A percentile compares a stretch with the other conserved stretches of the same genome.
phyloP scores from a whole-genome alignment of 257 asterid genomes.

The Solanum pennellii region DNA sequence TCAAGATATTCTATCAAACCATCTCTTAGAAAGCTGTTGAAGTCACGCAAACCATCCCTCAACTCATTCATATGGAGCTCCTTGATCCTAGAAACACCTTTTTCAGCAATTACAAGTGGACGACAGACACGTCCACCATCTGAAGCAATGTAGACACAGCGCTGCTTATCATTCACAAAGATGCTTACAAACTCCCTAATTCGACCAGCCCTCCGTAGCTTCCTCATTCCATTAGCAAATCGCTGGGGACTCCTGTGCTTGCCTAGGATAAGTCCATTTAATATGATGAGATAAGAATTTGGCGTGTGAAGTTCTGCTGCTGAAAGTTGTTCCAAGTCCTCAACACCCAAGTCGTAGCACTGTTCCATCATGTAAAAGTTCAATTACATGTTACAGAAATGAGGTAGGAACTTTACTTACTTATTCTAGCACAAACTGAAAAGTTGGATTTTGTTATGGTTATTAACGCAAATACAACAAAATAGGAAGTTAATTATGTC shows the following conservation, averaged over 20 bases:
- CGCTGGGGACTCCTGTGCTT: slow-evolving; percentile 80
- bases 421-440: background rate
- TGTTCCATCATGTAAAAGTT: background rate
- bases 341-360: slow-evolving; percentile 83
- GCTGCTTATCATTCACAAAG: slow-evolving; percentile 84
- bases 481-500: background rate
- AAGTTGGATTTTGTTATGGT: background rate
- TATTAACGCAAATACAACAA: background rate
- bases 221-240: slow-evolving; percentile 68
- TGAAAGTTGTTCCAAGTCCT: slow-evolving; percentile 70
- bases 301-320: slow-evolving; percentile 92
- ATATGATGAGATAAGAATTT: slow-evolving; percentile 53
- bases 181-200: slow-evolving; percentile 92
- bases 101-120: slow-evolving; percentile 91
- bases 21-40: slow-evolving; percentile 65
- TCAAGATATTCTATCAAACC: slow-evolving; percentile 96
- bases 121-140: slow-evolving; percentile 99
- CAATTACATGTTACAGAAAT: background rate
- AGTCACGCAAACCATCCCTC: slow-evolving; percentile 85
- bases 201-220: slow-evolving; percentile 78
- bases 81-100: slow-evolving; percentile 84
- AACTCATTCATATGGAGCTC: slow-evolving; percentile 95
- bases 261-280: slow-evolving; percentile 91
- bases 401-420: background rate
- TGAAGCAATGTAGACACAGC: slow-evolving; percentile 89